Evolutionary conservation across 2,329 filamentous ascomycete genomes (phyloP), one percentile per base, ranked within the genome.

Genomic region (Knoxdaviesia proteae): DNA sequence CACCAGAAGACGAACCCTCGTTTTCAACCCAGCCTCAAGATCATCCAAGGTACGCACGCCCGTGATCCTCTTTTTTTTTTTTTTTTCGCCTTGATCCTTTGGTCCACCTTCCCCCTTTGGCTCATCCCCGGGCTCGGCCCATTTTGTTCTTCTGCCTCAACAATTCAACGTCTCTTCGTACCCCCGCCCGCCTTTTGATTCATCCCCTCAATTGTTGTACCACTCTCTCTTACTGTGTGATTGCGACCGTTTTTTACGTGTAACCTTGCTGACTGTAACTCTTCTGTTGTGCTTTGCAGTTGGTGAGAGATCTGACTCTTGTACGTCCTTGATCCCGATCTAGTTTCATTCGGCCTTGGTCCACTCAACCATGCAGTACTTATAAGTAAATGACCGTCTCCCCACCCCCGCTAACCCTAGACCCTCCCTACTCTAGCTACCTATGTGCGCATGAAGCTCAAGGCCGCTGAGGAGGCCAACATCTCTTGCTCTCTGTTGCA

Each of bases 401-500:
- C 20, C 32, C 42, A 35, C n/a, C 6, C 32, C n/a, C 32, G 20
- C 51, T 55, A 54, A 58, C 54, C 59, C 52, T 58, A 20, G 20
- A 20, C 20, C 20, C 20, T 34, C 52, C 48, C 20, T 34, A 46
- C 45, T 45, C 48, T 54, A 88, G 82, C 79, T 55, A 96, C 88
- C 42, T 98, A 98, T 81, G 88, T 98, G 62, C 87, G 87, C 64
- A 98, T 98, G 90, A 98, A 98, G 68, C 67, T 94, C 56, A 98
- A 94, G 71, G 90, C 90, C 50, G 90, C 90, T 45, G 69, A 83
- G 58, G 90, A 96, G 82, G 86, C 87, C 55, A 84, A 84, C 55
- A 94, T 98, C 56, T 69, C 73, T 48, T 94, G 88, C 66, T 80
- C 87, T 54, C 66, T 94, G 49, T 67, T 92, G 51, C 83, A 88